Base-by-base conservation (phyloP, 2,329 filamentous ascomycete genomes). In the Penicillium psychrosexuale region DNA sequence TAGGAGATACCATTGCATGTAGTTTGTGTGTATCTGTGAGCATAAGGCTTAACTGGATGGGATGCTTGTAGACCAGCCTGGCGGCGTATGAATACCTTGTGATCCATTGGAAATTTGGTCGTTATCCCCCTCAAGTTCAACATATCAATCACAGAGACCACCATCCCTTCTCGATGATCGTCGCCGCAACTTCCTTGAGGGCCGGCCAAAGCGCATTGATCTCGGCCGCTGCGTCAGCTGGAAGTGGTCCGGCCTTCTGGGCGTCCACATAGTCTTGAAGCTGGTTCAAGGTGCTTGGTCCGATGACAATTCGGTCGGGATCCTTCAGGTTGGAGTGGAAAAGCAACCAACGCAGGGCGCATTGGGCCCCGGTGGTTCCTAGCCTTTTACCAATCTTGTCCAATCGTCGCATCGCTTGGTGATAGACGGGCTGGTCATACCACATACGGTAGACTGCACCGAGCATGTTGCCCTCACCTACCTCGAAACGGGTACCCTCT, bases 381-480 rank as follows among this genome's bases (percentile, higher is more conserved):
- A 47, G 11, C 8, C 22, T 13, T 7, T 19, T 12, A 12, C 42
- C 44, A 15, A 53, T 31, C 3, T 15, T 33, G 28, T 53, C 44
- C 43, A 53, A 5, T 1, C n/a, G 5, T 8, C 44, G 44, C 50
- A 53, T 53, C 5, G 50, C 44, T 12, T 48, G 27, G 9, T 53
- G 50, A 17, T 24, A 53, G 12, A 39, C 5, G 19, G 50, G 50
- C 15, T 48, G 50, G 3, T 53, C 50, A 3, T 53, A 53, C 50
- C 50, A 53, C 50, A 53, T 53, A 1, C 50, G 50, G n/a, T 53
- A 53, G 6, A 53, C 33, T 9, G 50, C 50, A 24, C 50, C 50
- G 1, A 53, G 28, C 50, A 48, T 53, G 3, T 53, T 53, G 7
- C 50, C 50, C 13, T 52, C 50, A 2, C 43, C 50, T 2, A 48